Evolutionary conservation across 192 early-diverging fungal genomes (phyloP).

Genomic region (Coemansia sp.): DNA sequence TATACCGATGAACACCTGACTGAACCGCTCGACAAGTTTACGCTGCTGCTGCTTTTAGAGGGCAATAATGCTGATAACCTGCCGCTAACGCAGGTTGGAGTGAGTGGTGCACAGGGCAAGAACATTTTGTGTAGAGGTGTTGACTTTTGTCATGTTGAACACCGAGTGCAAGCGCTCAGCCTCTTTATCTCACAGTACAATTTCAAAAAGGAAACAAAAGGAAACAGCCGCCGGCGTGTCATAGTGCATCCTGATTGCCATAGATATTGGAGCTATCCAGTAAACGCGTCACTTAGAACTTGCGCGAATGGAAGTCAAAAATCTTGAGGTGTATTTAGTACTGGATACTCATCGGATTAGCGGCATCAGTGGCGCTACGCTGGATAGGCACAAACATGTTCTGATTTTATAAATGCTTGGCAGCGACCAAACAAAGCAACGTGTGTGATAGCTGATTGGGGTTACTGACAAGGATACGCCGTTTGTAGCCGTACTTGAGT

Average conservation of each 20-base stretch:
- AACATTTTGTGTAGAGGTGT: slow-evolving; percentile 69
- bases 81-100: slow-evolving; percentile 60
- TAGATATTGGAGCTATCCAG: slow-evolving; percentile 72
- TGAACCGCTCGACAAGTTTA: slow-evolving; percentile 67
- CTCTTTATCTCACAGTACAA: slow-evolving; percentile 53
- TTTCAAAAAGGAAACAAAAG: slow-evolving; percentile 81
- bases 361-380: slow-evolving; percentile 56
- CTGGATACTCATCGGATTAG: slow-evolving; percentile 86
- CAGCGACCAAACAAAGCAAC: slow-evolving; percentile 69
- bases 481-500: slow-evolving; percentile 74
- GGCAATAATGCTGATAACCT: slow-evolving; percentile 82
- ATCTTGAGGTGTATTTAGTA: slow-evolving; percentile 97
- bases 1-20: slow-evolving; percentile 56
- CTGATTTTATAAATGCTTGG: slow-evolving; percentile 77
- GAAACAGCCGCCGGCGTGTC: slow-evolving; percentile 63
- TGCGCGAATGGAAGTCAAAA: slow-evolving; percentile 68
- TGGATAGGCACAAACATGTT: slow-evolving; percentile 89
- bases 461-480: slow-evolving; percentile 90
- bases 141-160: slow-evolving; percentile 77
- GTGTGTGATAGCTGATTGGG: slow-evolving; percentile 94
- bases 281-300: slow-evolving; percentile 78
- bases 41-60: slow-evolving; percentile 87
- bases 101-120: slow-evolving; percentile 59
- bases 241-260: slow-evolving; percentile 58
- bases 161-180: slow-evolving; percentile 62